Evolutionary conservation across 179 eudicot genomes (phyloP).

Genomic region (Corrigiola litoralis): DNA sequence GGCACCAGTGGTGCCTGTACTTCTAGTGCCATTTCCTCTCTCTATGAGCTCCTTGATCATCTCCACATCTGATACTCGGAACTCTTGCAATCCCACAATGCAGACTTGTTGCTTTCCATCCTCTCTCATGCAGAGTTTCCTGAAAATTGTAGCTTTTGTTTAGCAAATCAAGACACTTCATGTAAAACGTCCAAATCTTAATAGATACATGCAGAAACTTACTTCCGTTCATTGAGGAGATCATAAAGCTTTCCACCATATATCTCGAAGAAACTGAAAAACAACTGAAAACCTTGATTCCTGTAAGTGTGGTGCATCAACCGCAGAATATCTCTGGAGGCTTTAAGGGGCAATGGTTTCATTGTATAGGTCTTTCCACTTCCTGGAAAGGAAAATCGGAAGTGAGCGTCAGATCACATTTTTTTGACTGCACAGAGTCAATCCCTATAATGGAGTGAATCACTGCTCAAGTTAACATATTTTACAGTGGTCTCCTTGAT

Average conservation of each 20-base stretch:
- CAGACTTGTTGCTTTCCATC: conserved; percentile 98
- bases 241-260: conserved; percentile 97
- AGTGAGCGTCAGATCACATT: background rate
- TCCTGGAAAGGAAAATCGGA: conserved; percentile 41
- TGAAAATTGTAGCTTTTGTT: conserved; percentile 27
- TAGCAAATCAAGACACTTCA: background rate
- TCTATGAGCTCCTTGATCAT: conserved; percentile 92
- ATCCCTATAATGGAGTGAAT: background rate
- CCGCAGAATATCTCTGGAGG: conserved; percentile 85
- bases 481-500: no score
- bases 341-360: conserved; percentile 95
- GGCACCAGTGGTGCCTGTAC: conserved; percentile 63
- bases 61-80: conserved; percentile 82
- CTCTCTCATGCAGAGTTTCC: conserved; percentile 96
- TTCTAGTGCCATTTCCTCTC: conserved; percentile 55
- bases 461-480: no score
- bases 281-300: conserved; percentile 88
- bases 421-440: background rate
- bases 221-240: conserved; percentile 93
- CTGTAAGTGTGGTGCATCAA: conserved; percentile 89
- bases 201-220: conserved; percentile 20
- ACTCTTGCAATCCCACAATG: conserved; percentile 97
- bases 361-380: conserved; percentile 97
- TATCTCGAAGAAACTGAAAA: conserved; percentile 96
- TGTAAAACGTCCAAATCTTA: background rate